phyloP scores from a whole-genome alignment of 176 grass and related monocot species.

The Avena sativa region DNA sequence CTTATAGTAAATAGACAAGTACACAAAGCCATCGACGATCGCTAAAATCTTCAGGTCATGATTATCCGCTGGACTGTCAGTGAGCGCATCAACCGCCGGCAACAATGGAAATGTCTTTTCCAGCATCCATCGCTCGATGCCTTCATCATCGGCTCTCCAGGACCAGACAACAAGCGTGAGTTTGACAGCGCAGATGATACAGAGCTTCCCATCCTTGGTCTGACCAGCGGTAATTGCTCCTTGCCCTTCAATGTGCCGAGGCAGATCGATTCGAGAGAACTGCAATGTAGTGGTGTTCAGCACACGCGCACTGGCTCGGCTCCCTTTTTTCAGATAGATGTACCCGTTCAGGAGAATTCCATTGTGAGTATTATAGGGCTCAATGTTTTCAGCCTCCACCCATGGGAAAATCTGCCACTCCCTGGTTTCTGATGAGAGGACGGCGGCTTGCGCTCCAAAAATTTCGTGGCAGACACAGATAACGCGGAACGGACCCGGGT shows the following conservation, averaged over 20 bases:
- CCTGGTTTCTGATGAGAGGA: neutral
- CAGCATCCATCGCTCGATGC: neutral
- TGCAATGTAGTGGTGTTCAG: neutral
- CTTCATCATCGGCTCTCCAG: neutral
- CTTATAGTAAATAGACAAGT: neutral
- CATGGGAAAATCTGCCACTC: slow-evolving; percentile 16
- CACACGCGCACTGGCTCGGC: neutral
- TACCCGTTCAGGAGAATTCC: neutral
- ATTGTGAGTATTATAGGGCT: neutral
- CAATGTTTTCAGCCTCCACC: neutral
- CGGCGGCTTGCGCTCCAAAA: neutral
- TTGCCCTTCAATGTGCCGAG: neutral
- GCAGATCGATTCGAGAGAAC: neutral
- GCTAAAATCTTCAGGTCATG: neutral
- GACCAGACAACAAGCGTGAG: neutral
- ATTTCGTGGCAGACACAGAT: neutral
- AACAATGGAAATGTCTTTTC: neutral
- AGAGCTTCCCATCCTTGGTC: slow-evolving; percentile 8
- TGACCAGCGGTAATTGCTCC: neutral
- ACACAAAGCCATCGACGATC: neutral
- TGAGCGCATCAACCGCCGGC: neutral
- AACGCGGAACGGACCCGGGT: neutral
- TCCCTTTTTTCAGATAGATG: neutral
- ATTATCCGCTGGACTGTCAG: neutral
- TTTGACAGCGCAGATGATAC: neutral